Evolutionary conservation across 2,329 filamentous ascomycete genomes (phyloP), one percentile per base, ranked within the genome.

Genomic region (Nigrospora sphaerica): DNA sequence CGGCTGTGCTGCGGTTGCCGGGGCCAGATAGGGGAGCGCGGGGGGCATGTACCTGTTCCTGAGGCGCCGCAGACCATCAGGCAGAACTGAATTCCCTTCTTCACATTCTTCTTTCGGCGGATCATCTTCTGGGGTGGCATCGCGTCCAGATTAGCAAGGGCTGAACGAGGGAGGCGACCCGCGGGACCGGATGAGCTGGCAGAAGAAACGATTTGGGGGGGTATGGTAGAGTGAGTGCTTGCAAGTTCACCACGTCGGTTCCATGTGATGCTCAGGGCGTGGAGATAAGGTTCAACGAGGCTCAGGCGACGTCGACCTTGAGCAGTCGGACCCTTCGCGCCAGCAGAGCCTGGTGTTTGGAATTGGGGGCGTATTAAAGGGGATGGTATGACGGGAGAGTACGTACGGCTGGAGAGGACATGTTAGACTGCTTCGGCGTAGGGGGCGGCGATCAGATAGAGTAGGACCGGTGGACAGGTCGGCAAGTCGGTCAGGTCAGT

Each of bases 101-200:
- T 96, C 76, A 98, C 92, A 81, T 98, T 97, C 88, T 98, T 98
- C 92, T 98, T 98, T 74, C 89, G 86, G 75, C 93, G 91, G 69
- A 96, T 91, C 87, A 95, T 93, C 73, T 95, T 88, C 83, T 89
- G 70, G 52, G 61, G 60, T 54, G 57, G 57, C 61, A 61, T 44
- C 13, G 18, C 31, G 34, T 14, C 34, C 6, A 28, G 23, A 28
- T 28, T 28, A 28, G 23, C 23, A 28, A 9, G 23, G 23, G 23
- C 23, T 10, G 4, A 28, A 28, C 23, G 23, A 28, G 23, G 23
- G 23, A 28, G 6, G 23, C 23, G 23, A 28, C 23, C 23, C 23
- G 23, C 6, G 7, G 7, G 10, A 10, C 10, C 23, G 23, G 23
- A 28, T 28, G 23, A 28, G 23, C 23, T 6, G 23, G 23, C 23